These are phyloP conservation scores for Cytospora paraplurivora DNA, from an alignment of 2,329 filamentous ascomycete genomes.

Conservation along the genomic window DNA sequence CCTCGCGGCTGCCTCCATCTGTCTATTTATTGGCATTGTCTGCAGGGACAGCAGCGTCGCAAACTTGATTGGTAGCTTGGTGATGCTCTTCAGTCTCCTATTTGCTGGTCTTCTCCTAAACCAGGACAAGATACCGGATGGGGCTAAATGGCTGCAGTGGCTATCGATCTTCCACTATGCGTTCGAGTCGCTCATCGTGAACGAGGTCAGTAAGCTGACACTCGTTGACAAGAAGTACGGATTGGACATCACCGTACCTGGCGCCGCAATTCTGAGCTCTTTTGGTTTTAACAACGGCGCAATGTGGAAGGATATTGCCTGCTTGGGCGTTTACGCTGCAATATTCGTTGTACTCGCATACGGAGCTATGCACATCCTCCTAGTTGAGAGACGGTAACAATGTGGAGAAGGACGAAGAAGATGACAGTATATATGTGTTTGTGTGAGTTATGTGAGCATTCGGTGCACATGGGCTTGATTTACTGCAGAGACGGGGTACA, in stretches of 20 bases:
- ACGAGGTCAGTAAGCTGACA: conserved; percentile 88
- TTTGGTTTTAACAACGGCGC: conserved; percentile 92
- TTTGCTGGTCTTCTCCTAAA: conserved; percentile 95
- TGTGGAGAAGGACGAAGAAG: neutral
- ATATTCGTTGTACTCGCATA: conserved; percentile 89
- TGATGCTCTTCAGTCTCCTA: conserved; percentile 95
- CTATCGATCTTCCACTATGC: conserved; percentile 98
- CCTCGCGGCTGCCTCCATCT: conserved; percentile 88
- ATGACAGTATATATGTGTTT: conserved; percentile 9
- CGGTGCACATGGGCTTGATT: conserved; percentile 8
- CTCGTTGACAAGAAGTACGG: conserved; percentile 94
- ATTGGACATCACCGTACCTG: conserved; percentile 93
- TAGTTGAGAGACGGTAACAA: conserved; percentile 79
- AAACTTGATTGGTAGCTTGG: conserved; percentile 88
- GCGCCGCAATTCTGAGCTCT: conserved; percentile 87
- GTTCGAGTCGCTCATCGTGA: conserved; percentile 95
- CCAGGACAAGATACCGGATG: conserved; percentile 84
- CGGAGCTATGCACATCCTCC: conserved; percentile 85
- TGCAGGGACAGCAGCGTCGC: conserved; percentile 91
- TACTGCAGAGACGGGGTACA: conserved; percentile 5
- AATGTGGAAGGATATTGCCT: conserved; percentile 81
- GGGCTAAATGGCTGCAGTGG: conserved; percentile 86
- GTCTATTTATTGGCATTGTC: conserved; percentile 92
- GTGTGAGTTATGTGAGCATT: conserved; percentile 9
- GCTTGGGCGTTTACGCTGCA: conserved; percentile 78